Percentiles rank a stretch among this genome's conserved stretches.
These are phyloP conservation scores for Penicillium angulare DNA, from an alignment of 495 filamentous ascomycete genomes.

Conservation along the genomic window DNA sequence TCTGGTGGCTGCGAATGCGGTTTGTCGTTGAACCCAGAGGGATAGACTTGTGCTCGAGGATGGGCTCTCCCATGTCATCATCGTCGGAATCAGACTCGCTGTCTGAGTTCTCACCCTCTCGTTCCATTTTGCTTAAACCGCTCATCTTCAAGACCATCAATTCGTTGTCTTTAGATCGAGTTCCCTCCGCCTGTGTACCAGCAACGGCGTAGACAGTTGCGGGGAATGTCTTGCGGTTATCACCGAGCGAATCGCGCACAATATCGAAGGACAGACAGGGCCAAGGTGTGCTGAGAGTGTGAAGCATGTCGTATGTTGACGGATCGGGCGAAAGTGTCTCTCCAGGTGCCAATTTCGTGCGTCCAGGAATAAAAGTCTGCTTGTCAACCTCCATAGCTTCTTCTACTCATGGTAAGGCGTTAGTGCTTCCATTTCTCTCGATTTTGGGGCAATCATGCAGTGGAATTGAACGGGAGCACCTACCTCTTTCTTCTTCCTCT, in stretches of 20 bases:
- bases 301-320: conserved; percentile 94
- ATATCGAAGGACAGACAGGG: conserved; percentile 96
- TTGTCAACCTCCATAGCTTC: conserved; percentile 90
- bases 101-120: conserved; percentile 67
- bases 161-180: conserved; percentile 78
- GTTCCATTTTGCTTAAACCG: conserved; percentile 81
- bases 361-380: conserved; percentile 88
- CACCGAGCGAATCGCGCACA: conserved; percentile 80
- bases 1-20: conserved; percentile 81
- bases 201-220: conserved; percentile 91
- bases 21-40: conserved; percentile 84
- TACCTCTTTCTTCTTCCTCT: conserved; percentile 78
- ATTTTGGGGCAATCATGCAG: neutral
- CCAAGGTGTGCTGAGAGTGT: conserved; percentile 88
- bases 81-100: conserved; percentile 72
- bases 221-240: conserved; percentile 85
- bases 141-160: conserved; percentile 95
- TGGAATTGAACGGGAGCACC: neutral
- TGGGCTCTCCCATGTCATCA: conserved; percentile 80
- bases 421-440: neutral
- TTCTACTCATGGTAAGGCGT: conserved; percentile 21
- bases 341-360: conserved; percentile 79
- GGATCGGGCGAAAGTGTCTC: conserved; percentile 88
- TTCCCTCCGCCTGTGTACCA: conserved; percentile 84
- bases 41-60: conserved; percentile 89